Evolutionary conservation across 169 alveolate genomes (phyloP).

Genomic region (Plasmodium cynomolgi): DNA sequence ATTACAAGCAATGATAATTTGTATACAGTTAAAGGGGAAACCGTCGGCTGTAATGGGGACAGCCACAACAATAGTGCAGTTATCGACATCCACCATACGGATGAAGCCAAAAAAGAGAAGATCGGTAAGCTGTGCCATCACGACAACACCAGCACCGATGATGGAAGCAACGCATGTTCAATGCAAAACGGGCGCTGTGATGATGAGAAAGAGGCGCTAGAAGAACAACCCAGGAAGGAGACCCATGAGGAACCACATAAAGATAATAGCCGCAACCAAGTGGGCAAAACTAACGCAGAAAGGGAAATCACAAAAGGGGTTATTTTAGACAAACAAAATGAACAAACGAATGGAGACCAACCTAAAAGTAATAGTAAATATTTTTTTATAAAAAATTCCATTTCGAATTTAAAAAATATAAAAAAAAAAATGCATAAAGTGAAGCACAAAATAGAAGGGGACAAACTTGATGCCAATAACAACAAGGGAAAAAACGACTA

Average conservation of each 20-base stretch:
- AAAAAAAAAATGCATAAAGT: constrained; percentile 1
- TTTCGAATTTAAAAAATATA: constrained; percentile 59
- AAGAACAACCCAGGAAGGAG: neutral
- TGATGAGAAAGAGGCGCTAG: neutral
- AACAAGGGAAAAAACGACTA: neutral
- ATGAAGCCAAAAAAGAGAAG: neutral
- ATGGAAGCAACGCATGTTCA: neutral
- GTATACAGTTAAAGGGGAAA: neutral
- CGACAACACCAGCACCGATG: constrained; percentile 8
- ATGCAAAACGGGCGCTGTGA: neutral
- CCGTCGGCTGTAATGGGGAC: neutral
- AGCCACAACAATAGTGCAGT: neutral
- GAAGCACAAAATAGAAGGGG: neutral
- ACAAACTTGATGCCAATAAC: neutral
- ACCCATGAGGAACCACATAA: neutral
- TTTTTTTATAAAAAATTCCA: constrained; percentile 58
- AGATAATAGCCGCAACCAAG: neutral
- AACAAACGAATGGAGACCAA: neutral
- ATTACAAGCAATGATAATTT: neutral
- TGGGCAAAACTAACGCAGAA: neutral
- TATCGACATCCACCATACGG: neutral
- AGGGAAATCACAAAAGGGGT: neutral
- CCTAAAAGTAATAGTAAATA: constrained; percentile 10
- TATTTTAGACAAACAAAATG: neutral
- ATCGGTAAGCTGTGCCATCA: neutral